Conservation (phyloP, 495 filamentous ascomycete genomes). For the Gamarada debralockiae region DNA sequence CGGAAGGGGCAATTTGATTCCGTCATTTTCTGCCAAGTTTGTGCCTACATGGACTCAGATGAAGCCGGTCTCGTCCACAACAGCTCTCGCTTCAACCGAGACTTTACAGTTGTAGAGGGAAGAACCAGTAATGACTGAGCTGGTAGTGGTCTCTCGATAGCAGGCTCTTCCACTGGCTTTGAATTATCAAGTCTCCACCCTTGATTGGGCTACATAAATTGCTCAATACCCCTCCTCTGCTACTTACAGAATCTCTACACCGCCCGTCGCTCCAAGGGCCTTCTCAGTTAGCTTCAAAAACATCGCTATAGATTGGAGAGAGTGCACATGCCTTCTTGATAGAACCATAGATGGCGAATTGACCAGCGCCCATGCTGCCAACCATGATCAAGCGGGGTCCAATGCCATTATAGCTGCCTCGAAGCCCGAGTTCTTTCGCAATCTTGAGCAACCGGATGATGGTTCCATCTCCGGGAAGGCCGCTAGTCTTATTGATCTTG, state of each 20-base stretch:
- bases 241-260: constrained; percentile 67
- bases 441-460: constrained; percentile 92
- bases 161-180: too few relatives aligned
- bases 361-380: constrained; percentile 56
- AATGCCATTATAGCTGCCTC: constrained; percentile 86
- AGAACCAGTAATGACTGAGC: too few relatives aligned
- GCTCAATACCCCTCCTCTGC: too few relatives aligned
- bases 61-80: too few relatives aligned
- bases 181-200: too few relatives aligned
- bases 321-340: constrained; percentile 45
- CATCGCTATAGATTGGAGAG: not conserved
- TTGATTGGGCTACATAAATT: too few relatives aligned
- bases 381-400: constrained; percentile 88
- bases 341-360: constrained; percentile 96
- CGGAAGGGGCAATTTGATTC: too few relatives aligned
- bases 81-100: too few relatives aligned
- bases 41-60: too few relatives aligned
- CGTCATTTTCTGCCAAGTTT: too few relatives aligned
- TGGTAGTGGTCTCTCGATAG: too few relatives aligned
- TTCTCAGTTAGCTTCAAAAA: not conserved
- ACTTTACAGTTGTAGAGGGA: too few relatives aligned
- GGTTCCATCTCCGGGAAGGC: constrained; percentile 91
- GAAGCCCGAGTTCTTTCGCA: constrained; percentile 85
- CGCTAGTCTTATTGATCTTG: constrained; percentile 99
- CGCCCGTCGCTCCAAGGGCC: constrained; percentile 57